Base-by-base conservation (phyloP, 1,284 basidiomycete genomes). In the Omphalotus olearius region DNA sequence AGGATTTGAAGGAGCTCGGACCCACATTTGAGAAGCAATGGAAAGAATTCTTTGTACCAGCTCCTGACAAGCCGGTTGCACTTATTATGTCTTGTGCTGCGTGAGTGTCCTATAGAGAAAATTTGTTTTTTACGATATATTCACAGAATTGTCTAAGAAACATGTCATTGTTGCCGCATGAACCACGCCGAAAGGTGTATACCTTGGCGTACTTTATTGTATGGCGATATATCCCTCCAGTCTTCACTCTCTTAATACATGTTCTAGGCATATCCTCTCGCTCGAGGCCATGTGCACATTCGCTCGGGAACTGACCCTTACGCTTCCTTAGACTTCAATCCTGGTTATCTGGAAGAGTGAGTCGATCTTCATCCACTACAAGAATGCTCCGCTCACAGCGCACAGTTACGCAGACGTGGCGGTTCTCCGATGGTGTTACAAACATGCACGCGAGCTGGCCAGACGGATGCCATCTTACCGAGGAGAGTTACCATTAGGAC, bases 381-480 rank as follows among this genome's bases (percentile, higher is more conserved):
- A 26, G 43, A 26, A 26, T 14, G 6, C 14, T 28, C n/a, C n/a
- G 5, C 11, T 37, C 26, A 16, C 36, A 28, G 7, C 11, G 17
- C 14, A 36, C 43, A 82, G 79, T n/a, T 59, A 68, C 10, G 76
- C 74, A 3, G 85, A 87, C 60, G 35, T 87, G 2, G 71, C 68
- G 2, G 65, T 76, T 10, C 61, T 82, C 54, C 66, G 74, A 47
- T 82, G 79, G 73, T 66, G 60, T 0, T 88, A 84, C 62, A 88
- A 87, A 61, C 73, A 70, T 55, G 54, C 65, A 18, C 69, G 81
- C n/a, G 85, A 87, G 63, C 61, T 80, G 35, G 74, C 71, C 2
- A 74, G 85, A 17, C 76, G 83, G 1, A 76, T 85, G 74, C 66
- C 70, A 0, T 63, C 64, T 18, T 86, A 75, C 63, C 71, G 77